A percentile compares a stretch with the other conserved stretches of the same genome.
Evolutionary conservation across 169 alveolate species (phyloP).

Genomic region (Plasmodium blacklocki): DNA sequence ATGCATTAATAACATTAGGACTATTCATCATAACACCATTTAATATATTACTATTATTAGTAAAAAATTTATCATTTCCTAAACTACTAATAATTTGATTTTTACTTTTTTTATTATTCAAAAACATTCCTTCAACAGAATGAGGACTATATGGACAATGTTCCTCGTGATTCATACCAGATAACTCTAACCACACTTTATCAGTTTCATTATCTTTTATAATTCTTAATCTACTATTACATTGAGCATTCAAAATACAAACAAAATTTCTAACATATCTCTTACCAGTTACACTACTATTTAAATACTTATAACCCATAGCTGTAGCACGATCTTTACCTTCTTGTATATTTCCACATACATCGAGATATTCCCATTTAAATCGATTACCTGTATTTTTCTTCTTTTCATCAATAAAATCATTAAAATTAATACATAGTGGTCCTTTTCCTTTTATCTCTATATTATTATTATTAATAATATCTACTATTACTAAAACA

Average conservation of each 20-base stretch:
- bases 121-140: not conserved
- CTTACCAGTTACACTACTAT: constrained; percentile 30
- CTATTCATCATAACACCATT: not conserved
- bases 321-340: constrained; percentile 24
- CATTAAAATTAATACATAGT: constrained; percentile 16
- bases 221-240: constrained; percentile 40
- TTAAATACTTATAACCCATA: constrained; percentile 52
- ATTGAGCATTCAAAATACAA: constrained; percentile 18
- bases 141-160: constrained; percentile 23
- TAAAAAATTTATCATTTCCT: not conserved
- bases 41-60: not conserved
- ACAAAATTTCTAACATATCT: constrained; percentile 53
- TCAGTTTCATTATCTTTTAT: constrained; percentile 4
- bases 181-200: constrained; percentile 32
- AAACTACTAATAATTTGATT: not conserved
- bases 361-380: constrained; percentile 20
- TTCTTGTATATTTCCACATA: constrained; percentile 15
- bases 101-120: not conserved
- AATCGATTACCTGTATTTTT: constrained; percentile 6
- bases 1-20: too few relatives aligned
- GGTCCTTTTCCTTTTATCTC: constrained; percentile 24
- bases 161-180: constrained; percentile 17
- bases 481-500: not conserved
- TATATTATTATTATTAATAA: not conserved
- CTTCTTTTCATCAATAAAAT: constrained; percentile 3